phyloP scores from a whole-genome alignment of 306 rosid species.

The Luffa aegyptiaca region DNA sequence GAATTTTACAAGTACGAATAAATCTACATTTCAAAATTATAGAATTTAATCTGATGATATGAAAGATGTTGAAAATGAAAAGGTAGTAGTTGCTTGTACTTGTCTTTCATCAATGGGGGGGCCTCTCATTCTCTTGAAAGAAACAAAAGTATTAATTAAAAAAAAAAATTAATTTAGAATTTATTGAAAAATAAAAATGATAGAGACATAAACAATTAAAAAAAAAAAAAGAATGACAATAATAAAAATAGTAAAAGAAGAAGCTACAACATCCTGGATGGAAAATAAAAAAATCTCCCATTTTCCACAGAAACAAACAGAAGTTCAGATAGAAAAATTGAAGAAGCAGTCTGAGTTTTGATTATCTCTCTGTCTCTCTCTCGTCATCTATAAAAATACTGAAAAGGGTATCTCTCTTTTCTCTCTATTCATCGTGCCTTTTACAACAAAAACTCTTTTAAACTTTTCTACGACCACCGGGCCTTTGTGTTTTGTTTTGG shows the following conservation, averaged over 20 bases:
- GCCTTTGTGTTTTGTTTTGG: neutral
- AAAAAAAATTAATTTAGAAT: neutral
- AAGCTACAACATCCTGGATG: conserved; percentile 8
- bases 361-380: neutral
- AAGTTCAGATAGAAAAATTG: conserved; percentile 3
- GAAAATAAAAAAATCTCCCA: neutral
- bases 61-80: neutral
- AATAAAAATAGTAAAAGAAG: neutral
- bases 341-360: neutral
- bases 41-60: neutral
- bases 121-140: neutral
- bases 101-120: neutral
- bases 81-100: neutral
- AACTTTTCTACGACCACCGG: neutral
- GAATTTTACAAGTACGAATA: neutral
- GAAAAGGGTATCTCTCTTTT: conserved; percentile 6
- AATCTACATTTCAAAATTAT: neutral
- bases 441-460: neutral
- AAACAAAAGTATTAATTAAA: neutral
- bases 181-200: neutral
- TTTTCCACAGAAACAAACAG: conserved; percentile 5
- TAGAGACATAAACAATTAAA: neutral
- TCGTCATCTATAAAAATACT: neutral
- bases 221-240: neutral
- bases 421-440: conserved; percentile 1